Evolutionary conservation across 495 filamentous ascomycete genomes (phyloP).

Genomic region (Penicillium canescens): DNA sequence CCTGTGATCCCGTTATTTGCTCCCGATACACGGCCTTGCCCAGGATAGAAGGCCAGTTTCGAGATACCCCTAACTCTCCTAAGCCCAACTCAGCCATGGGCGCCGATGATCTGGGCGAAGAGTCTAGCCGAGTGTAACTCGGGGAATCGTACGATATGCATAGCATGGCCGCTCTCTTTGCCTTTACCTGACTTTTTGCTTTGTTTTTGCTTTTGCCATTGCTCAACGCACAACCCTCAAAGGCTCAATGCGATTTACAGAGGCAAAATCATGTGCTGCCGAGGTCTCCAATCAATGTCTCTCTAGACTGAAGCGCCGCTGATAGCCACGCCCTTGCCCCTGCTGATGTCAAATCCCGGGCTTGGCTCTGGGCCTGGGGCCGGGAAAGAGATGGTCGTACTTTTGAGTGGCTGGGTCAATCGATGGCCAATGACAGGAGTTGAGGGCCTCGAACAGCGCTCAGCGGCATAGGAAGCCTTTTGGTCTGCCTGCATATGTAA

Average conservation of each 20-base stretch:
- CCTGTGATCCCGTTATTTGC: not conserved
- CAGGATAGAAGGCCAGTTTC: conserved; percentile 1
- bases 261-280: conserved; percentile 19
- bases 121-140: not conserved
- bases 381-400: not conserved
- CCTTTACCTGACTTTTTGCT: not conserved
- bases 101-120: conserved; percentile 3
- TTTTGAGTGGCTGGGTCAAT: not conserved
- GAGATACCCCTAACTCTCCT: not conserved
- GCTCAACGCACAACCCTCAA: not conserved
- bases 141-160: not conserved
- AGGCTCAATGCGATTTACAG: not conserved
- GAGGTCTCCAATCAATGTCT: conserved; percentile 7
- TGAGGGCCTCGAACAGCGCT: not conserved
- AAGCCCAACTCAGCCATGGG: conserved; percentile 8
- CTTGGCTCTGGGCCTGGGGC: not conserved
- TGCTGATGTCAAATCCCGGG: conserved; percentile 6
- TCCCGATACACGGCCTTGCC: not conserved
- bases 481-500: conserved; percentile 27
- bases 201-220: not conserved
- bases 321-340: not conserved
- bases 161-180: not conserved
- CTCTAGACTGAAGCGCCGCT: not conserved
- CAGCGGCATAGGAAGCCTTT: conserved; percentile 12
- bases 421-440: not conserved